A percentile compares a stretch with the other conserved stretches of the same genome.
Evolutionary conservation across 108 stramenopile species (phyloP).

Genomic region (Fragilariopsis cylindrus): DNA sequence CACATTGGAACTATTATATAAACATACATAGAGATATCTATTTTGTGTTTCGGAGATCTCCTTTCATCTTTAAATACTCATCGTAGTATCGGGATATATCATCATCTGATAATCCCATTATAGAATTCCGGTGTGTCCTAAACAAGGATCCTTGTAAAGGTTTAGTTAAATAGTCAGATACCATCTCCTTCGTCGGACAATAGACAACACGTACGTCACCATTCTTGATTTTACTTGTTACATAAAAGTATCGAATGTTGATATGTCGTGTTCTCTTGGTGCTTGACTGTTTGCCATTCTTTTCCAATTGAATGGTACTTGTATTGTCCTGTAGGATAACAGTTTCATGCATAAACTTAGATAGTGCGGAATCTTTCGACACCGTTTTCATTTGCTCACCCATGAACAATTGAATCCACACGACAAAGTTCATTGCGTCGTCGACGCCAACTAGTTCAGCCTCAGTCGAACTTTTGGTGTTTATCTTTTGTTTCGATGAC

Average conservation of each 20-base stretch:
- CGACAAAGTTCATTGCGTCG: slow-evolving; percentile 38
- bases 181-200: slow-evolving; percentile 54
- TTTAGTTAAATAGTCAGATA: slow-evolving; percentile 60
- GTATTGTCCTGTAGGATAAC: slow-evolving; percentile 45
- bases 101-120: slow-evolving; percentile 24
- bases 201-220: slow-evolving; percentile 35
- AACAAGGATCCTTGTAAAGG: slow-evolving; percentile 50
- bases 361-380: slow-evolving; percentile 16
- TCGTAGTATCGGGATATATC: not conserved
- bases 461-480: slow-evolving; percentile 50
- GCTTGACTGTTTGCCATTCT: slow-evolving; percentile 42
- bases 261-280: slow-evolving; percentile 51
- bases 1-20: no score
- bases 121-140: slow-evolving; percentile 28
- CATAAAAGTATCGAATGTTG: slow-evolving; percentile 52
- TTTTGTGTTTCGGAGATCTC: no score
- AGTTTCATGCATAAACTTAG: slow-evolving; percentile 8
- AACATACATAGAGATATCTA: no score
- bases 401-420: slow-evolving; percentile 50
- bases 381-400: slow-evolving; percentile 29
- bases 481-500: slow-evolving; percentile 48
- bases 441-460: slow-evolving; percentile 46
- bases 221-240: slow-evolving; percentile 31
- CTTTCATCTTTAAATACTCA: no score
- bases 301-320: slow-evolving; percentile 54